Base-by-base conservation (phyloP, 805 yeast species). In the Starmerella apicola region DNA sequence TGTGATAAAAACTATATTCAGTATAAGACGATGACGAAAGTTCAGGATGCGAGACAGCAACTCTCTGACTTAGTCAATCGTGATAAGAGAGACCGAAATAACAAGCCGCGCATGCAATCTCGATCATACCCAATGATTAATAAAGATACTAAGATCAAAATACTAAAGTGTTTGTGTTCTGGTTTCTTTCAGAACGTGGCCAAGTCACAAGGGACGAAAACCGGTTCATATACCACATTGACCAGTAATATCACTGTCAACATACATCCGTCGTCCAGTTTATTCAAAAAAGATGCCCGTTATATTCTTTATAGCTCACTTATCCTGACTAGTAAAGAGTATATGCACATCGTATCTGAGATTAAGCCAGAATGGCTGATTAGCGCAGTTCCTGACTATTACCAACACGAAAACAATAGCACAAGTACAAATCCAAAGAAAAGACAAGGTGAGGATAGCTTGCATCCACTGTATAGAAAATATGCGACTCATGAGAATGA, bases 201-300 rank as follows among this genome's bases (percentile, higher is more conserved):
- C 0, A 61, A 72, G 30, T 8, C 10, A 6, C 76, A 77, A 29
- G 78, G 81, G 45, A 70, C 74, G n/a, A 65, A 62, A 3, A 31
- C 36, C 15, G 31, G 28, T 3, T 34, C 34, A 4, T 65, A 60
- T 50, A 52, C 54, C 37, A 64, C 68, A 2, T 46, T 66, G 19
- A 49, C 51, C 6, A 65, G 60, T 32, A 39, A 47, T n/a, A 54
- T 67, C 2, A 58, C 62, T 4, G 88, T 84, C 1, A 69, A 64
- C 52, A 67, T 88, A 24, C 98, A 88, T 52, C 98, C 98, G 0
- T 78, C 94, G 0, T 81, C 94, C 0, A 72, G 77, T 0, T 55
- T 88, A 23, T 74, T 71, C 51, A 76, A 74, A 43, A 93, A 91
- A 17, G 9, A 85, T 0, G 78, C 86, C 3, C 78, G 73, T 47